Base-by-base conservation (phyloP, 2,329 filamentous ascomycete species). In the Colletotrichum musicola region DNA sequence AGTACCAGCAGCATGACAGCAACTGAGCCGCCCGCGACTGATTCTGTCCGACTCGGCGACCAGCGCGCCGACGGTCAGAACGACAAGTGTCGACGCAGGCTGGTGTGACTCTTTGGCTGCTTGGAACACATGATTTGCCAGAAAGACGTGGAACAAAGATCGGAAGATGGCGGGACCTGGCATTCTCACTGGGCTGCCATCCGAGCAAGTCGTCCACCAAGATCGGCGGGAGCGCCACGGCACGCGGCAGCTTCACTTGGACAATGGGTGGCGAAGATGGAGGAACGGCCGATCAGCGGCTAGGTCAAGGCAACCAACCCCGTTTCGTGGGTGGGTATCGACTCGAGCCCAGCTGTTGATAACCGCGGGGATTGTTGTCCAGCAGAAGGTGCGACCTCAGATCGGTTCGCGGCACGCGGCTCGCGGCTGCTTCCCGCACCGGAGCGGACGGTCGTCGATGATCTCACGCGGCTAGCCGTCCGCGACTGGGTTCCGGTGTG, bases 261-360 rank as follows among this genome's bases (percentile, higher is more conserved):
- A 61, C 18, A 49, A 56, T 4, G 22, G 62, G 56, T 65, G 42
- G 55, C 44, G 44, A 68, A 20, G 35, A 51, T 25, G 50, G 27
- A 25, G 55, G 47, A 16, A 35, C 22, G 27, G 13, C 18, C n/a
- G 59, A 40, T 63, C 51, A 44, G 59, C 51, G 53, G 20, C 27
- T 27, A 16, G 50, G 30, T 13, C n/a, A 16, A 47, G 44, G 44
- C 40, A 42, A 40, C 38, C 40, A 42, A 4, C 40, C 10, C 40
- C 40, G 40, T n/a, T 42, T 13, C 40, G 5, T 42, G 16, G 40
- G 40, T 35, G 30, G 40, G 40, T 6, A 42, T 42, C 16, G 40
- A n/a, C 13, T 14, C 40, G 40, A 16, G 22, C 49, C 14, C 27
- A 27, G 47, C 35, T 30, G 58, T 47, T 20, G 47, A 42, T 44